These are phyloP conservation scores for Lathyrus sativus DNA, from an alignment of 306 rosid genomes.

Conservation along the genomic window DNA sequence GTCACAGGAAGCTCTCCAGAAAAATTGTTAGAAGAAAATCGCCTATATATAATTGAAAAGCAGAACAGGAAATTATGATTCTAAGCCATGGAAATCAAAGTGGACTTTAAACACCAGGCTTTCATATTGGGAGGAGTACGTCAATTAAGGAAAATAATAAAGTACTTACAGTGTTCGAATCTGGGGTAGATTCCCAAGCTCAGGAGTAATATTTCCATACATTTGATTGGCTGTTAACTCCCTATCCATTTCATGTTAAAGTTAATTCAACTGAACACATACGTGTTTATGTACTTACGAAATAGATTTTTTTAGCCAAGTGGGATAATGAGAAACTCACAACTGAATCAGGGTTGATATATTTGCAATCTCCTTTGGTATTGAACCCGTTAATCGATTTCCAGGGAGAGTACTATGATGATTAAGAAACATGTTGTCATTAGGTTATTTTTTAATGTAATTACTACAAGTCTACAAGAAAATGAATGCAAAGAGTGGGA, in stretches of 20 bases:
- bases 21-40: constrained; percentile 60
- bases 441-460: neutral
- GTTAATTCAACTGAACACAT: neutral
- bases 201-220: constrained; percentile 7
- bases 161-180: constrained; percentile 3
- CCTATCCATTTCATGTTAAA: constrained; percentile 13
- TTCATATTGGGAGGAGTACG: too few relatives aligned
- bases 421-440: constrained; percentile 12
- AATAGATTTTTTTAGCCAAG: neutral
- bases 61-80: neutral
- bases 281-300: too few relatives aligned
- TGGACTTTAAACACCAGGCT: neutral
- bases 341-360: constrained; percentile 62
- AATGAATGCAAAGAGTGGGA: neutral
- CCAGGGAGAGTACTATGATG: constrained; percentile 51
- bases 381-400: constrained; percentile 64
- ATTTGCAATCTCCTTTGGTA: constrained; percentile 65
- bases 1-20: constrained; percentile 62
- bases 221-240: neutral
- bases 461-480: neutral
- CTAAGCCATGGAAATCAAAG: neutral
- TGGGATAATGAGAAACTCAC: constrained; percentile 48
- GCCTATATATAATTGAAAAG: constrained; percentile 37
- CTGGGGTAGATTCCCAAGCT: constrained; percentile 9
- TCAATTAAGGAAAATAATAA: constrained; percentile 1